Evolutionary conservation across 1,139 yeast genomes (phyloP).

Genomic region (Candida sp.): DNA sequence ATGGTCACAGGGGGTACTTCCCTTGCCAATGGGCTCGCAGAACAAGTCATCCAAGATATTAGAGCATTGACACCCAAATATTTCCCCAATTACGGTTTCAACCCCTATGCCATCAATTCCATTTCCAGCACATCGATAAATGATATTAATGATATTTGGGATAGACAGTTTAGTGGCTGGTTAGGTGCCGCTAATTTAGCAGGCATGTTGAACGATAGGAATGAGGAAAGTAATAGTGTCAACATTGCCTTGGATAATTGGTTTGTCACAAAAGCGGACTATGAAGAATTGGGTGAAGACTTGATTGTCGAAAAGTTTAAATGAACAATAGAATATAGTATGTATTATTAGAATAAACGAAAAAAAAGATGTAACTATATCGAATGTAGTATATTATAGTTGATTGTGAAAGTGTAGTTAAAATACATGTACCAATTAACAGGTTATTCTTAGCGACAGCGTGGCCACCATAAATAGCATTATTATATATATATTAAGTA

Average conservation of each 20-base stretch:
- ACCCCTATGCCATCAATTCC: slow-evolving; percentile 18
- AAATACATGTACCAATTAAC: not conserved
- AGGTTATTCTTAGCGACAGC: too few relatives aligned
- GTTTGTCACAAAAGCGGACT: slow-evolving; percentile 57
- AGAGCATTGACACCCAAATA: slow-evolving; percentile 40
- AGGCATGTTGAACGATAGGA: slow-evolving; percentile 44
- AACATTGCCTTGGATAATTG: slow-evolving; percentile 48
- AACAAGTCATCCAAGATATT: slow-evolving; percentile 58
- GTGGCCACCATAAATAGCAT: too few relatives aligned
- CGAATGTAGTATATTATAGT: not conserved
- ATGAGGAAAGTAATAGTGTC: slow-evolving; percentile 36
- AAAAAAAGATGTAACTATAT: not conserved
- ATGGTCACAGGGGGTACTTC: slow-evolving; percentile 68
- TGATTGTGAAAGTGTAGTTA: not conserved
- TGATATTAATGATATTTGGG: slow-evolving; percentile 41
- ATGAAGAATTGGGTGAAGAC: slow-evolving; percentile 60
- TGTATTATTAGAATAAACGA: not conserved
- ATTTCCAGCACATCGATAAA: slow-evolving; percentile 13
- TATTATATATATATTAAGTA: too few relatives aligned
- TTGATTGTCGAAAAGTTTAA: slow-evolving; percentile 53
- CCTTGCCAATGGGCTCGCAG: slow-evolving; percentile 56
- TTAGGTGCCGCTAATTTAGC: slow-evolving; percentile 66
- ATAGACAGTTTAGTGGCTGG: slow-evolving; percentile 60
- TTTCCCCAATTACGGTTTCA: slow-evolving; percentile 47
- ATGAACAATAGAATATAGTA: slow-evolving; percentile 3